Evolutionary conservation across 371 early-diverging fungal genomes (phyloP).

Genomic region (Saksenaea vasiformis): DNA sequence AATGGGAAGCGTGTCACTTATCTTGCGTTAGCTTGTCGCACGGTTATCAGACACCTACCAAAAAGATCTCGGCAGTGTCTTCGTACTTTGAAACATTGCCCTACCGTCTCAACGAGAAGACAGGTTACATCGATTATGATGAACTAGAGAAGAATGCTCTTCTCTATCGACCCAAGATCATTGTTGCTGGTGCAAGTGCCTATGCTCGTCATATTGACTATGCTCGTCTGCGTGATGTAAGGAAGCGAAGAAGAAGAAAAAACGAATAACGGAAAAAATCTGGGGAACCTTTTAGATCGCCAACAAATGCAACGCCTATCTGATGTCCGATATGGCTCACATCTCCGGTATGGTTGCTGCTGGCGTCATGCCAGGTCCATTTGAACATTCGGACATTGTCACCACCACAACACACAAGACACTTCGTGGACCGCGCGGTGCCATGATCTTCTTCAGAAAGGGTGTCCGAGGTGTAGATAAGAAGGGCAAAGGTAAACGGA

Average conservation of each 20-base stretch:
- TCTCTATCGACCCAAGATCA: conserved; percentile 95
- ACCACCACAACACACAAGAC: conserved; percentile 99
- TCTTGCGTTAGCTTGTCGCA: conserved; percentile 83
- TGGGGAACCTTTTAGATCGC: conserved; percentile 66
- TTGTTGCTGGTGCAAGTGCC: conserved; percentile 98
- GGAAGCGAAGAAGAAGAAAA: not conserved
- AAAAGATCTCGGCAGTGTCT: conserved; percentile 98
- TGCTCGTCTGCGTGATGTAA: conserved; percentile 79
- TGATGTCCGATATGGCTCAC: conserved; percentile 99
- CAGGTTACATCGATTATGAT: conserved; percentile 96
- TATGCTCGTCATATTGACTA: conserved; percentile 98
- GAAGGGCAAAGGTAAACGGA: conserved; percentile 71
- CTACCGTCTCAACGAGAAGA: conserved; percentile 91
- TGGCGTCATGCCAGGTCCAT: conserved; percentile 86
- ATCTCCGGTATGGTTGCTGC: conserved; percentile 94
- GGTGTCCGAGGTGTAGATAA: conserved; percentile 82
- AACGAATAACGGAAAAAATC: not conserved
- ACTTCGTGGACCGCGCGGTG: conserved; percentile 98
- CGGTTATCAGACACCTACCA: conserved; percentile 97
- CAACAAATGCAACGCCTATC: conserved; percentile 83
- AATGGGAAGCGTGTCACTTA: not conserved
- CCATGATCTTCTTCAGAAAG: conserved; percentile 98
- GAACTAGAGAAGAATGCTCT: conserved; percentile 82
- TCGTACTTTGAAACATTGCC: conserved; percentile 97
- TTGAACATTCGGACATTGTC: conserved; percentile 97